Base-by-base conservation (phyloP, 2,329 filamentous ascomycete species). In the Didymella keratinophila region DNA sequence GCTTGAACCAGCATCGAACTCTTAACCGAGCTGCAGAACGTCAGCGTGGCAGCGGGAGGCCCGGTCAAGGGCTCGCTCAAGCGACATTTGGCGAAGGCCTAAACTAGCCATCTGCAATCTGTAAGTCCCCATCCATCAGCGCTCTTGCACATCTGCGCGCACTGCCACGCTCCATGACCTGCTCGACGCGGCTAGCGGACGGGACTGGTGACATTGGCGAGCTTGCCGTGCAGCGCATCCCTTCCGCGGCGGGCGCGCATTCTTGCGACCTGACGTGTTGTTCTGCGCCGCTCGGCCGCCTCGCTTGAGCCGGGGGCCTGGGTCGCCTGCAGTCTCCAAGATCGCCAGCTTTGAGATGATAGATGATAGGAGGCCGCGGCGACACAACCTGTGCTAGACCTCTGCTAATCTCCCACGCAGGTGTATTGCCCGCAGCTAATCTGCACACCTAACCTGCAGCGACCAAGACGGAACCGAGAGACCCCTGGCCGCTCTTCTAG, bases 91-190 rank as follows among this genome's bases (percentile, higher is more conserved):
- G 54, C 54, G 48, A 53, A 52, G 48, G 55, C 48, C 42, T 37
- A 49, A 48, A 45, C 49, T 53, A 51, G 45, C 18, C 28, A 44
- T 56, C 36, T 43, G 45, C 18, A 32, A 49, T 51, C 23, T 46
- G 42, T 47, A 52, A 42, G 48, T 57, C 41, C 32, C 44, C 41
- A n/a, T 53, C 48, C 54, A 45, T 28, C 34, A 48, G 56, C 48
- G 28, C 28, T 16, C 37, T 21, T 12, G 55, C 43, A 45, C 42
- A 30, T 28, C 23, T 37, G 23, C 50, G 16, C 55, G 60, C 65
- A 55, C 65, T 69, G 67, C 61, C 65, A 67, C 60, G 58, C 55
- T 58, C 52, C 51, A 52, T 43, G 52, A 67, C 66, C 63, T 67
- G 61, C 67, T 65, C 60, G 62, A 66, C 46, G 47, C 53, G 65